Evolutionary conservation across 805 yeast species (phyloP), one percentile per base, ranked within the genome.

Genomic region (Suhomyces kilbournensis): DNA sequence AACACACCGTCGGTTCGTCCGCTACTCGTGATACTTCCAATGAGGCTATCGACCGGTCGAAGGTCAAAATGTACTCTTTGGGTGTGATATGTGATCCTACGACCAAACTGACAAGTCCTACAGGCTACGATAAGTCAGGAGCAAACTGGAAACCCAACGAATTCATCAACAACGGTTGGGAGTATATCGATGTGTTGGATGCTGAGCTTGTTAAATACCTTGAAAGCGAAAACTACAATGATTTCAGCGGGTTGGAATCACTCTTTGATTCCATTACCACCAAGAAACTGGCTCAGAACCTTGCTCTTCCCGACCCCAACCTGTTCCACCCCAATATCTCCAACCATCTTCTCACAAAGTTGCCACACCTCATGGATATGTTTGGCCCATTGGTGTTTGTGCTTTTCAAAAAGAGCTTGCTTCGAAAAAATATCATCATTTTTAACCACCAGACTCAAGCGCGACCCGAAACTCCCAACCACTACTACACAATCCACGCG

Each of bases 11-110:
- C 7, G 55, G 50, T 28, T 10, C 32, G 32, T 28, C 32, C 12
- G 4, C n/a, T 10, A 28, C 32, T 12, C 6, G 5, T 28, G 30
- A 26, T 9, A 10, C 12, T 26, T 26, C 30, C 30, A 28, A 28
- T 28, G 32, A 28, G 7, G 12, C 28, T 26, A 23, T 51, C 25
- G 56, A 57, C 47, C 46, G 60, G 2, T 17, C 28, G 8, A 53
- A 77, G 34, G 81, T 85, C 25, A 76, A 75, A 56, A 80, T 87
- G 84, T 86, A 76, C 60, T 81, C 91, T 1, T 62, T 87, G 8
- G 92, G 91, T 0, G 67, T 86, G 1, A 66, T 86, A 19, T 71
- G 82, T 15, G 83, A 82, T 53, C 80, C 79, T 8, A 39, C 60
- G 38, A 39, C 63, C 44, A 51, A 54, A 19, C 8, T 17, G 17